Conservation (phyloP, 345 rosid genomes). For the Salix suchowensis region DNA sequence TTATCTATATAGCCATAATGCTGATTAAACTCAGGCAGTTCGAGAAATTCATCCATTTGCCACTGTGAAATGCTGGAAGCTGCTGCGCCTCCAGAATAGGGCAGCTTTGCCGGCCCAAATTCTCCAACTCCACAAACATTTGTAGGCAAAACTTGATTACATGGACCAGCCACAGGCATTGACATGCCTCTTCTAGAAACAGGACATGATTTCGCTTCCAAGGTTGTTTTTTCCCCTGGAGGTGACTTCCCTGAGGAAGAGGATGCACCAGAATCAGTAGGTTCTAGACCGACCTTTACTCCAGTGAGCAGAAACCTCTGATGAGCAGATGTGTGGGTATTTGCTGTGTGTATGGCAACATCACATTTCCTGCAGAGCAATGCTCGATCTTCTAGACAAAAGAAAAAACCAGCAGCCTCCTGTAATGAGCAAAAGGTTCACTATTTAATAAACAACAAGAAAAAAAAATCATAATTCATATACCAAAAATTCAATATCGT, state of each 20-base stretch:
- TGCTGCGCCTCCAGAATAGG: conserved; percentile 61
- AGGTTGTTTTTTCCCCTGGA: conserved; percentile 38
- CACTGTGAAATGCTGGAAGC: conserved; percentile 64
- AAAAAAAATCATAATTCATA: background rate
- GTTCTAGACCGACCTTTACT: conserved; percentile 81
- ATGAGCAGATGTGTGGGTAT: conserved; percentile 70
- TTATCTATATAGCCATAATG: conserved; percentile 59
- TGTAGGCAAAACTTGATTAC: conserved; percentile 30
- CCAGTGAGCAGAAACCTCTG: conserved; percentile 92
- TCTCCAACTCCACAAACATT: conserved; percentile 29
- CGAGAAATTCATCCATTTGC: conserved; percentile 78
- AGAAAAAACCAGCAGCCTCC: conserved; percentile 93
- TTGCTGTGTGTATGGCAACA: conserved; percentile 71
- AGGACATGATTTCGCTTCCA: conserved; percentile 36
- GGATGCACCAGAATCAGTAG: conserved; percentile 44
- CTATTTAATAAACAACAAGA: background rate
- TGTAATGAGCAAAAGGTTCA: conserved; percentile 24
- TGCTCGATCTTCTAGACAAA: conserved; percentile 92
- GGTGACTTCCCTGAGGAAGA: conserved; percentile 51
- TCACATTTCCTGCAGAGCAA: conserved; percentile 95
- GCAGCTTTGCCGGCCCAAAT: conserved; percentile 29
- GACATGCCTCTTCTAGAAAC: conserved; percentile 27
- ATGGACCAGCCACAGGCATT: conserved; percentile 27
- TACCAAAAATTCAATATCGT: too few relatives aligned
- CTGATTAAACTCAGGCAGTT: conserved; percentile 57